A percentile compares a stretch with the other conserved stretches of the same genome.
Conservation (phyloP, 225 moss, liverwort and hornwort genomes). For the Ulota crispa region DNA sequence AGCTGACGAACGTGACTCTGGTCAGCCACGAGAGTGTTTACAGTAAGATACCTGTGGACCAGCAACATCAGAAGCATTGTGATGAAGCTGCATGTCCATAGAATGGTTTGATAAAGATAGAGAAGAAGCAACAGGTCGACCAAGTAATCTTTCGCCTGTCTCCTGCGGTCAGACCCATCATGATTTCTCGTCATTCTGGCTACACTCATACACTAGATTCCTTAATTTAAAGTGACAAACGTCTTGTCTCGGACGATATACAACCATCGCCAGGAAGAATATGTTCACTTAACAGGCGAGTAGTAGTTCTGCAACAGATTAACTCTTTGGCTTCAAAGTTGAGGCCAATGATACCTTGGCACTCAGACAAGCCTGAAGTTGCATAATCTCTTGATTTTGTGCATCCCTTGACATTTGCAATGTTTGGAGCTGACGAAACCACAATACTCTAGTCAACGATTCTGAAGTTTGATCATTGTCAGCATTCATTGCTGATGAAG, state of each 20-base stretch:
- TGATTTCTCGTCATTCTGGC: slow-evolving; percentile 15
- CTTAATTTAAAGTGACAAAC: background rate
- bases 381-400: slow-evolving; percentile 82
- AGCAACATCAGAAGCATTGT: slow-evolving; percentile 49
- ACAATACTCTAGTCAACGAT: slow-evolving; percentile 15
- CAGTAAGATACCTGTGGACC: slow-evolving; percentile 53
- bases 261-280: background rate
- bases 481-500: background rate
- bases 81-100: slow-evolving; percentile 50
- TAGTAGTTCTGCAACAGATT: background rate
- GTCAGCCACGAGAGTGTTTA: background rate
- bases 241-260: background rate
- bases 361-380: slow-evolving; percentile 58
- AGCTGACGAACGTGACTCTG: background rate
- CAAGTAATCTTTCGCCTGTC: slow-evolving; percentile 58
- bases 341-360: slow-evolving; percentile 34
- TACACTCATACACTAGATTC: background rate
- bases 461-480: slow-evolving; percentile 11
- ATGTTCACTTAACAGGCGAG: background rate
- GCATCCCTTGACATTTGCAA: slow-evolving; percentile 70
- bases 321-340: background rate
- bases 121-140: slow-evolving; percentile 48
- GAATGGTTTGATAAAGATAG: slow-evolving; percentile 57
- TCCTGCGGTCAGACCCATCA: slow-evolving; percentile 29
- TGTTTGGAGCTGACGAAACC: slow-evolving; percentile 56